Conservation (phyloP, 1,284 basidiomycete species). For the Apiotrichum veenhuisii region DNA sequence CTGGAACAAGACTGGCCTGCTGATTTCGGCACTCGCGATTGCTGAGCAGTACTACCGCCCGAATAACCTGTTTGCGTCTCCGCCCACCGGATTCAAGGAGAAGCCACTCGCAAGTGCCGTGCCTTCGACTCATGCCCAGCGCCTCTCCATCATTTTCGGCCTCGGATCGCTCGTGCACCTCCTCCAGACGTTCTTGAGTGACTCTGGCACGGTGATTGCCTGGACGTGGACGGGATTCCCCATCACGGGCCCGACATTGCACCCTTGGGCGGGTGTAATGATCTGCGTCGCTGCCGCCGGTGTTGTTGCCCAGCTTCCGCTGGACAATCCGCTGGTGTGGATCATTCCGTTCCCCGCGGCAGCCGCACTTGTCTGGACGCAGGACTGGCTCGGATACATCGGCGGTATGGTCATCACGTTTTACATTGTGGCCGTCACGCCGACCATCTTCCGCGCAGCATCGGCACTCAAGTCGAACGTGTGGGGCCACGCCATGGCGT, state of each 20-base stretch:
- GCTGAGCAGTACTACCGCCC: slow-evolving; percentile 42
- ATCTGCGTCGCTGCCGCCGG: slow-evolving; percentile 64
- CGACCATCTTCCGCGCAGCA: slow-evolving; percentile 55
- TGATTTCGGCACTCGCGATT: slow-evolving; percentile 41
- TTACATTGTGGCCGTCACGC: slow-evolving; percentile 66
- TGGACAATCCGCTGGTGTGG: slow-evolving; percentile 4
- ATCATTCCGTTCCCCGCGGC: slow-evolving; percentile 30
- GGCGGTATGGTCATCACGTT: slow-evolving; percentile 66
- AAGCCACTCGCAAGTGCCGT: slow-evolving; percentile 13
- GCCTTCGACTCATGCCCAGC: slow-evolving; percentile 15
- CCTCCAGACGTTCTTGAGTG: slow-evolving; percentile 72
- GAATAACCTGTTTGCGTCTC: slow-evolving; percentile 32
- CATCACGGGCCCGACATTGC: slow-evolving; percentile 66
- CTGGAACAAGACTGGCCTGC: slow-evolving; percentile 66
- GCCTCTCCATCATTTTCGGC: slow-evolving; percentile 51
- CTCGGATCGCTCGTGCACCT: slow-evolving; percentile 72
- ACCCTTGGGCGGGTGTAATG: slow-evolving; percentile 67
- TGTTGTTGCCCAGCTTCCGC: slow-evolving; percentile 52
- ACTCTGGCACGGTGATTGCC: slow-evolving; percentile 76
- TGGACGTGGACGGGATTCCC: slow-evolving; percentile 93
- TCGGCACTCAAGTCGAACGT: slow-evolving; percentile 47
- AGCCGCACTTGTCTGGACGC: slow-evolving; percentile 59
- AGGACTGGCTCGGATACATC: slow-evolving; percentile 70
- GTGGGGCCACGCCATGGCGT: slow-evolving; percentile 60
- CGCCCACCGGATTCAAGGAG: slow-evolving; percentile 17